A percentile compares a stretch with the other conserved stretches of the same genome.
These are phyloP conservation scores for Neckera pumila DNA, from an alignment of 225 moss, liverwort and hornwort species.

Conservation along the genomic window DNA sequence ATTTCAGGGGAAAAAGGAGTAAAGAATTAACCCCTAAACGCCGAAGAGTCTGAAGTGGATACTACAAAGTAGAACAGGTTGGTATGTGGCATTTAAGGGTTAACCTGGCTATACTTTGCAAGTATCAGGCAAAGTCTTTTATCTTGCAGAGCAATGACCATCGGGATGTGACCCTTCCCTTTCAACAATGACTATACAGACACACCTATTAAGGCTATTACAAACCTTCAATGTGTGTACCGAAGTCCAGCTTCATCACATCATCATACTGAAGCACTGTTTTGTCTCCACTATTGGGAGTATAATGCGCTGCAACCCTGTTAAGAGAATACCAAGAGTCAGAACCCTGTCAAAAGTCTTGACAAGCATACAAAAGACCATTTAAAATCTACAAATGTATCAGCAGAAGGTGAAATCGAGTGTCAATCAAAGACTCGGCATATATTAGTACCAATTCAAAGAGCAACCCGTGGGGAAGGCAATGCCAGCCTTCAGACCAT, in stretches of 20 bases:
- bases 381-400: not conserved
- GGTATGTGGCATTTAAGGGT: not conserved
- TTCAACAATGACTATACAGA: not conserved
- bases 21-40: not conserved
- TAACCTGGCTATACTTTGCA: not conserved
- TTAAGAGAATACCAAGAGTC: not conserved
- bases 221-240: constrained; percentile 89
- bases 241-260: constrained; percentile 97
- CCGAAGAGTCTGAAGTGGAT: not conserved
- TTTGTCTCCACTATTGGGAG: constrained; percentile 87
- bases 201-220: not conserved
- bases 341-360: not conserved
- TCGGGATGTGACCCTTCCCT: not conserved
- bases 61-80: not conserved
- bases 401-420: not conserved
- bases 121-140: not conserved
- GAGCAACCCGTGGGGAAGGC: constrained; percentile 97
- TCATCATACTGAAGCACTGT: constrained; percentile 98
- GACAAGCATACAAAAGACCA: not conserved
- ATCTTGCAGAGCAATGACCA: not conserved
- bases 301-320: constrained; percentile 98
- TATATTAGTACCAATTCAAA: constrained; percentile 60
- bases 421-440: not conserved
- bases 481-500: constrained; percentile 89
- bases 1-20: not conserved